These are phyloP conservation scores for Talaromyces sp. DNA, from an alignment of 2,329 filamentous ascomycete species.

Conservation along the genomic window DNA sequence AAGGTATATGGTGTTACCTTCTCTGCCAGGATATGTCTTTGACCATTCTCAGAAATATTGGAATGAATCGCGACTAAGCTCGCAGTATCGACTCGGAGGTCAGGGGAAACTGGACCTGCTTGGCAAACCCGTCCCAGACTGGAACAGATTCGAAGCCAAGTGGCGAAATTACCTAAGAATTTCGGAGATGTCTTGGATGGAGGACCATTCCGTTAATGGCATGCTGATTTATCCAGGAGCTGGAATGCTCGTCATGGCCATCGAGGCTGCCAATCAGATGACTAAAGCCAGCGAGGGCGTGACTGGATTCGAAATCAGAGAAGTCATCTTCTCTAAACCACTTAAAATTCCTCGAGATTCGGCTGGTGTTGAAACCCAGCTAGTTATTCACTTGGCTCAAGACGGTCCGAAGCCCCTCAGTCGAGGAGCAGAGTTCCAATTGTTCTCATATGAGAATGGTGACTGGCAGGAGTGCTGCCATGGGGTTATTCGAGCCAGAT, in stretches of 20 bases:
- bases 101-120: conserved; percentile 12
- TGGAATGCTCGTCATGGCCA: conserved; percentile 25
- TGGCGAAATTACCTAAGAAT: conserved; percentile 29
- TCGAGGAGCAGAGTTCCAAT: no score
- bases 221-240: conserved; percentile 29
- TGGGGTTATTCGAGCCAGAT: no score
- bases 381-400: no score
- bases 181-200: conserved; percentile 31
- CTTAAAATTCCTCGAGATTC: no score
- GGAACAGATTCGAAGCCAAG: conserved; percentile 18
- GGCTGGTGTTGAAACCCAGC: no score
- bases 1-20: conserved; percentile 9
- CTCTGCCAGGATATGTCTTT: conserved; percentile 24
- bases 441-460: no score
- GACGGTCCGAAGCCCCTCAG: no score
- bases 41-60: conserved; percentile 17
- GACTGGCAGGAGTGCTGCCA: no score
- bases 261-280: conserved; percentile 24
- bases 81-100: background rate
- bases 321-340: no score
- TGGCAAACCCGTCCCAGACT: conserved; percentile 17
- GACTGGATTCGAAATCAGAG: no score
- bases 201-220: conserved; percentile 29
- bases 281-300: no score
- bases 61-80: conserved; percentile 18